phyloP scores from a whole-genome alignment of 306 rosid genomes.

The Mucuna pruriens region DNA sequence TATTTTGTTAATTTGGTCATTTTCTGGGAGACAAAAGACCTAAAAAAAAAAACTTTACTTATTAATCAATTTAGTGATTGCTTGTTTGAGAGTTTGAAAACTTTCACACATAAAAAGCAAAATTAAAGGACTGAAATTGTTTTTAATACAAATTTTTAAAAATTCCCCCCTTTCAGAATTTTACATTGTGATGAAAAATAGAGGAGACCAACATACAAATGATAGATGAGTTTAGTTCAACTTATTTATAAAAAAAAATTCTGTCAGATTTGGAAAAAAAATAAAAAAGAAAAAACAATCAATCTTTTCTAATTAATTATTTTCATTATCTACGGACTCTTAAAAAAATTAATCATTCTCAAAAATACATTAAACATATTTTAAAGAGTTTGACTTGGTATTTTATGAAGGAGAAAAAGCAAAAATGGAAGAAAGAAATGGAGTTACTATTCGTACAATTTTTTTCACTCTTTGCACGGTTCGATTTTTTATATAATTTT shows the following conservation, averaged over 20 bases:
- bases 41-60: not conserved
- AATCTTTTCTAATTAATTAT: not conserved
- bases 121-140: not conserved
- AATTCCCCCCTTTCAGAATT: not conserved
- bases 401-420: not conserved
- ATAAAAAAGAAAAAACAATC: not conserved
- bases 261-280: not conserved
- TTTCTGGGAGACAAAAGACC: not conserved
- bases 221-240: too few relatives aligned
- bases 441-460: too few relatives aligned
- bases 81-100: not conserved
- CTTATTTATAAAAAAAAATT: too few relatives aligned
- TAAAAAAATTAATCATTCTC: not conserved
- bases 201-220: not conserved
- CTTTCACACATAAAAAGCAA: not conserved
- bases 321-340: too few relatives aligned
- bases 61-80: not conserved
- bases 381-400: not conserved
- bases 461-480: too few relatives aligned
- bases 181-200: too few relatives aligned
- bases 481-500: too few relatives aligned
- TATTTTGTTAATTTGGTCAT: not conserved
- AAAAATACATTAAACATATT: not conserved
- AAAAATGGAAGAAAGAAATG: not conserved
- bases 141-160: not conserved